Percentiles rank a stretch among this genome's conserved stretches.
Conservation (phyloP, 345 rosid genomes). For the Excoecaria cochinchinensis region DNA sequence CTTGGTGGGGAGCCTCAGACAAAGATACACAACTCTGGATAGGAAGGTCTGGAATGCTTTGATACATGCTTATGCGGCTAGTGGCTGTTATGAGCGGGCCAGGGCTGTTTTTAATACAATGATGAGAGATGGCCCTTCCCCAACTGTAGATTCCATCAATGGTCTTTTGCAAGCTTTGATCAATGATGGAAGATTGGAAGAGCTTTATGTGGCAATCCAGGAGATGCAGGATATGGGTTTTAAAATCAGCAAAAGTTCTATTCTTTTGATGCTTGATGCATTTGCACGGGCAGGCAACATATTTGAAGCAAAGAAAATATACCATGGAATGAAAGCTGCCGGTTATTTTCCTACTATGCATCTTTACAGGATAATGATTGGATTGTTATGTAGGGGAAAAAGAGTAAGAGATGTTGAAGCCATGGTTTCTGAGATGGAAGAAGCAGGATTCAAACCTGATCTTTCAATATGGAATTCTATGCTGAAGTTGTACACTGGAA, state of each 20-base stretch:
- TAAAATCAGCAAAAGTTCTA: slow-evolving; percentile 86
- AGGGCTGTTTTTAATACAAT: slow-evolving; percentile 89
- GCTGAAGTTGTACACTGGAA: slow-evolving; percentile 73
- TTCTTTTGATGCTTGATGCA: slow-evolving; percentile 85
- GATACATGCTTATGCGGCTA: slow-evolving; percentile 78
- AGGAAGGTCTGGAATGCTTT: slow-evolving; percentile 86
- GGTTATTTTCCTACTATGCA: slow-evolving; percentile 94
- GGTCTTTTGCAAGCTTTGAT: slow-evolving; percentile 80
- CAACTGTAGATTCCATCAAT: slow-evolving; percentile 85
- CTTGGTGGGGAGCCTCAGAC: slow-evolving; percentile 69
- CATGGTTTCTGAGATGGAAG: slow-evolving; percentile 89
- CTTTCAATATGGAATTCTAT: slow-evolving; percentile 82
- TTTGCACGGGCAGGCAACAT: slow-evolving; percentile 76
- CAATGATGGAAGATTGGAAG: slow-evolving; percentile 71
- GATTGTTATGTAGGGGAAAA: slow-evolving; percentile 72
- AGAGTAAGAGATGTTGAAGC: slow-evolving; percentile 82
- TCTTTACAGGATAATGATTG: slow-evolving; percentile 80
- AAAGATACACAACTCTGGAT: slow-evolving; percentile 50
- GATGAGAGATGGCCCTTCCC: slow-evolving; percentile 94
- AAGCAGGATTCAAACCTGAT: slow-evolving; percentile 80
- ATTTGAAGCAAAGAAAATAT: slow-evolving; percentile 89
- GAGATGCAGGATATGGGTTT: slow-evolving; percentile 97
- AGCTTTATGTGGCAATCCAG: slow-evolving; percentile 77
- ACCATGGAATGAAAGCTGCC: slow-evolving; percentile 91
- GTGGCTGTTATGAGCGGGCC: slow-evolving; percentile 88